These are phyloP conservation scores for Pseudogymnoascus pannorum DNA, from an alignment of 2,329 filamentous ascomycete species.

Conservation along the genomic window DNA sequence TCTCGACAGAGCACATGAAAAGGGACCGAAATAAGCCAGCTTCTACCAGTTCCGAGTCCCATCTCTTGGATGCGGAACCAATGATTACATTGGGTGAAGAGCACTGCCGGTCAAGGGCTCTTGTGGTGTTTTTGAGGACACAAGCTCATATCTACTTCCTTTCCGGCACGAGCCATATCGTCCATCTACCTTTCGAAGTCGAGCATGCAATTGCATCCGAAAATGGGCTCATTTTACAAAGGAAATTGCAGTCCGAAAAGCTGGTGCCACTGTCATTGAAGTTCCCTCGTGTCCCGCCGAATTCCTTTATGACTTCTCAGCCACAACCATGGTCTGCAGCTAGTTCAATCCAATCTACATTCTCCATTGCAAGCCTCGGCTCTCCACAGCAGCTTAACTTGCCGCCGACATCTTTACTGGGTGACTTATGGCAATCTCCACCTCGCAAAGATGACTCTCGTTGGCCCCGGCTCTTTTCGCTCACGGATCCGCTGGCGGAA, in stretches of 20 bases:
- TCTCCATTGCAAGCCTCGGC: conserved; percentile 51
- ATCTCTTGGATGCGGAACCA: conserved; percentile 16
- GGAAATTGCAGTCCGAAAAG: conserved; percentile 55
- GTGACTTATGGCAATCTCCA: conserved; percentile 50
- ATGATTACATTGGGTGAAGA: conserved; percentile 22
- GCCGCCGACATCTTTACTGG: conserved; percentile 46
- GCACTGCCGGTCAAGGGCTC: conserved; percentile 48
- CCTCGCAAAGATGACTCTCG: conserved; percentile 48
- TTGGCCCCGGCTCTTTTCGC: conserved; percentile 69
- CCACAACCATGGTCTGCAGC: conserved; percentile 43
- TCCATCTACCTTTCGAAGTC: conserved; percentile 92
- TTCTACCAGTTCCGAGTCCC: conserved; percentile 14
- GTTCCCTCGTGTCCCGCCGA: conserved; percentile 61
- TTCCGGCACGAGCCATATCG: conserved; percentile 75
- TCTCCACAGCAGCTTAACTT: conserved; percentile 48
- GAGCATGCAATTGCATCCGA: conserved; percentile 79
- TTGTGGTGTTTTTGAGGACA: conserved; percentile 86
- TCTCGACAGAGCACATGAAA: conserved; percentile 37
- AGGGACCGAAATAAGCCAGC: background rate
- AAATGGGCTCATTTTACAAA: conserved; percentile 76
- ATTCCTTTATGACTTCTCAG: conserved; percentile 73
- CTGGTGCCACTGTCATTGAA: conserved; percentile 45
- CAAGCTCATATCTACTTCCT: conserved; percentile 93
- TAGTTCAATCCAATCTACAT: conserved; percentile 43
- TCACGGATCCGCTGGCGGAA: conserved; percentile 80